Evolutionary conservation across 805 yeast genomes (phyloP).

Genomic region (Ogataea pilisensis): DNA sequence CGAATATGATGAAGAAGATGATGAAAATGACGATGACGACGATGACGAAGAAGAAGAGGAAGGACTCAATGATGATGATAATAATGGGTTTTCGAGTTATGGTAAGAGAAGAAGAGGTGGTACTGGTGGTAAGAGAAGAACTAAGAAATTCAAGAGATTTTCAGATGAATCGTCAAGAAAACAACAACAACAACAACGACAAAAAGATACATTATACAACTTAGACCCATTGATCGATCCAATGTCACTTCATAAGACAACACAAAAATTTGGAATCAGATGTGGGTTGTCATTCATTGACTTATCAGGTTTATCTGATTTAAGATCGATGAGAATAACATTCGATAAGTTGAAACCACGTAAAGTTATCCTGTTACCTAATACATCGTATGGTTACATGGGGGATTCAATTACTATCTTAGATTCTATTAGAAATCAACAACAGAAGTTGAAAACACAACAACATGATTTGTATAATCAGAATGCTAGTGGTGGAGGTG

Average conservation of each 20-base stretch:
- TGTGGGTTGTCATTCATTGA: slow-evolving; percentile 79
- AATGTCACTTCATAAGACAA: slow-evolving; percentile 8
- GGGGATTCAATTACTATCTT: slow-evolving; percentile 22
- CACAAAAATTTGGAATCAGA: slow-evolving; percentile 39
- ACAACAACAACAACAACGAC: background rate
- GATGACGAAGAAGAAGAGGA: slow-evolving; percentile 20
- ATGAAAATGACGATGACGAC: slow-evolving; percentile 21
- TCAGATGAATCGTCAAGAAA: slow-evolving; percentile 3
- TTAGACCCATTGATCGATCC: slow-evolving; percentile 26
- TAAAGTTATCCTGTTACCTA: slow-evolving; percentile 50
- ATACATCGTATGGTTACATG: slow-evolving; percentile 17
- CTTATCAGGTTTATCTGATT: slow-evolving; percentile 77
- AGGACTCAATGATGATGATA: slow-evolving; percentile 23
- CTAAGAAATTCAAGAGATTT: slow-evolving; percentile 9
- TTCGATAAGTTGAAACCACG: slow-evolving; percentile 77
- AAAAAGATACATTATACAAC: slow-evolving; percentile 17
- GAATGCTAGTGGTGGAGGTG: slow-evolving; percentile 11
- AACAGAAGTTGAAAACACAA: slow-evolving; percentile 15
- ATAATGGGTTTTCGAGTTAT: slow-evolving; percentile 20
- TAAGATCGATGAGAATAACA: slow-evolving; percentile 74
- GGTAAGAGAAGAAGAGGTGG: slow-evolving; percentile 20
- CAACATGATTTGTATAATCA: slow-evolving; percentile 13
- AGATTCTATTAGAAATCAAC: slow-evolving; percentile 19
- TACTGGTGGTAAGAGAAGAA: slow-evolving; percentile 12
- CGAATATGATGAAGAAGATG: slow-evolving; percentile 21